Conservation (phyloP, 139 green algal genomes). For the Coelastrella sp. region DNA sequence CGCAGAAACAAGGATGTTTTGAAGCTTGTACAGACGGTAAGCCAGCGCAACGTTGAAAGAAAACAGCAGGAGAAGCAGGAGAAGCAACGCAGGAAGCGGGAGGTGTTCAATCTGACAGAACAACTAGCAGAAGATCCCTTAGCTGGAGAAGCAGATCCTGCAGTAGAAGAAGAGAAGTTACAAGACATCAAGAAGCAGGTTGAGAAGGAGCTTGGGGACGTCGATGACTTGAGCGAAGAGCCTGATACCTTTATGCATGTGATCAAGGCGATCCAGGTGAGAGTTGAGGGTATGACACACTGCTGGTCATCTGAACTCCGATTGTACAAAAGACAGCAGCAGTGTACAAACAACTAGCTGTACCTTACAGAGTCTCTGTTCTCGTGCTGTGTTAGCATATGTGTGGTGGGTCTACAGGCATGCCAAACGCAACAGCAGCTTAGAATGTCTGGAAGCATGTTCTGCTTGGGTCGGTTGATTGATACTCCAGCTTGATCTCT, state of each 20-base stretch:
- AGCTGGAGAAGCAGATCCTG: conserved; percentile 2
- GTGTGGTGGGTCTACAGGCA: too few species aligned
- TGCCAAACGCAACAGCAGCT: too few species aligned
- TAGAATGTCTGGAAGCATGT: too few species aligned
- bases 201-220: neutral
- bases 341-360: neutral
- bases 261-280: neutral
- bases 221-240: neutral
- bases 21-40: neutral
- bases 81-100: neutral
- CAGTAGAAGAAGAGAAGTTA: conserved; percentile 3
- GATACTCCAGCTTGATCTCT: too few species aligned
- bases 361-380: too few species aligned
- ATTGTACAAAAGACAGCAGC: neutral
- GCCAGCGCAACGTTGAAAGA: neutral
- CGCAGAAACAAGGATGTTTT: neutral
- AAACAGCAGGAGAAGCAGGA: neutral
- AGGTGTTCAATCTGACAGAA: neutral
- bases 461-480: too few species aligned
- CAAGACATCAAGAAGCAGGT: conserved; percentile 16
- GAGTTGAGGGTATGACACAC: neutral
- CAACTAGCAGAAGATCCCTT: neutral
- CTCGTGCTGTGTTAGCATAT: too few species aligned
- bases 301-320: neutral
- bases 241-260: neutral